A percentile compares a stretch with the other conserved stretches of the same genome.
phyloP scores from a whole-genome alignment of 768 basidiomycete genomes.

The Brasilioporus rufonigricans region DNA sequence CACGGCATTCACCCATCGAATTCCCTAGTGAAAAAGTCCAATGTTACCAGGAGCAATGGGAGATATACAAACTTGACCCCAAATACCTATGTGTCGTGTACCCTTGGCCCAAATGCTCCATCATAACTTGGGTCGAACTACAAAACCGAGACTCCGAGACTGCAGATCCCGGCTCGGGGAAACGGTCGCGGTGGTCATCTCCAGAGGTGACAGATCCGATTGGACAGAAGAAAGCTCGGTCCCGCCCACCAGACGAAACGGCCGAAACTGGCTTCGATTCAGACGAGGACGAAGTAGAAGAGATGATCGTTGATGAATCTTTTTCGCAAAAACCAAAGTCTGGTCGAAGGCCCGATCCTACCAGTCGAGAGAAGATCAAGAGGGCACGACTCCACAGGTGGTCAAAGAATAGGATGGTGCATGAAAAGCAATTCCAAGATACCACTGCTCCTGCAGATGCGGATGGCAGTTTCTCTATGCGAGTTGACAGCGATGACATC shows the following conservation, averaged over 20 bases:
- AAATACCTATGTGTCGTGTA: conserved; percentile 65
- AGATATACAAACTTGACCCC: conserved; percentile 80
- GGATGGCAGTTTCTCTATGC: conserved; percentile 33
- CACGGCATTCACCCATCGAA: conserved; percentile 11
- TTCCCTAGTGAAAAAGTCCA: conserved; percentile 43
- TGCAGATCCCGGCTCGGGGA: conserved; percentile 15
- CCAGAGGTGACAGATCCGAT: conserved; percentile 17
- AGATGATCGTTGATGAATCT: conserved; percentile 45
- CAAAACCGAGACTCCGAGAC: conserved; percentile 6
- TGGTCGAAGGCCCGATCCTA: conserved; percentile 21
- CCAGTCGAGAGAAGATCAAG: conserved; percentile 31
- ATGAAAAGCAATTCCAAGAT: conserved; percentile 33
- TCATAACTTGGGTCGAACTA: conserved; percentile 20
- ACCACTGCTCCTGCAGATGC: conserved; percentile 20
- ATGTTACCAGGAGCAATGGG: conserved; percentile 79
- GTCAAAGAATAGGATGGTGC: conserved; percentile 19
- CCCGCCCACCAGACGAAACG: conserved; percentile 15
- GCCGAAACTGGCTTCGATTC: conserved; percentile 28
- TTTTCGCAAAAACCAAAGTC: conserved; percentile 18
- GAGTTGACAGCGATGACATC: conserved; percentile 22
- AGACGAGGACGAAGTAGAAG: conserved; percentile 47
- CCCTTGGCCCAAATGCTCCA: conserved; percentile 35
- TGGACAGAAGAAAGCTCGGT: conserved; percentile 28
- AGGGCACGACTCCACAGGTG: conserved; percentile 29
- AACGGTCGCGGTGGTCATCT: conserved; percentile 28